These are phyloP conservation scores for Serpula lacrymans DNA, from an alignment of 768 basidiomycete genomes.

Conservation along the genomic window DNA sequence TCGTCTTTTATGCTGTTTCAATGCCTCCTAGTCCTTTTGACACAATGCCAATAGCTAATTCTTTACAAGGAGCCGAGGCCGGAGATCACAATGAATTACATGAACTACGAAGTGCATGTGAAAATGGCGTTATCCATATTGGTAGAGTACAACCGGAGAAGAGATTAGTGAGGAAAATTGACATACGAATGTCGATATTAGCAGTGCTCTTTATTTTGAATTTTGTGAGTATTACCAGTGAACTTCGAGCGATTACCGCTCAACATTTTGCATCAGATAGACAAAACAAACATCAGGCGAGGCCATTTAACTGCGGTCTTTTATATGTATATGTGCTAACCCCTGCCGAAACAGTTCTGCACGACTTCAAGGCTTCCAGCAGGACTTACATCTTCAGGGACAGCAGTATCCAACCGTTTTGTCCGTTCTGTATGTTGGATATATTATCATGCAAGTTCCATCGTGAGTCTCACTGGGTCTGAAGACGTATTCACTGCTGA, in stretches of 20 bases:
- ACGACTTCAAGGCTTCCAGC: constrained; percentile 64
- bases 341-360: constrained; percentile 43
- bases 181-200: neutral
- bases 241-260: neutral
- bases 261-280: constrained; percentile 1
- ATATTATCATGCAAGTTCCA: constrained; percentile 72
- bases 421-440: constrained; percentile 65
- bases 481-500: constrained; percentile 5
- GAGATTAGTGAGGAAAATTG: constrained; percentile 1
- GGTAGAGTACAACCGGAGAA: neutral
- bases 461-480: constrained; percentile 43
- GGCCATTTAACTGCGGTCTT: too few species aligned
- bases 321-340: too few species aligned
- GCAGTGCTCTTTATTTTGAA: constrained; percentile 3
- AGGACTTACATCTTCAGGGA: constrained; percentile 57
- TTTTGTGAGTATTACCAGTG: neutral
- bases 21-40: too few species aligned
- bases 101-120: too few species aligned
- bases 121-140: too few species aligned
- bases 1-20: too few species aligned
- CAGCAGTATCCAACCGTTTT: constrained; percentile 65
- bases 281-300: constrained; percentile 1
- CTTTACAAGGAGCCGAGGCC: too few species aligned
- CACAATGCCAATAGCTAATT: too few species aligned
- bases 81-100: too few species aligned